Conservation (phyloP, 2,329 filamentous ascomycete genomes). For the Cyphellophora attinorum region DNA sequence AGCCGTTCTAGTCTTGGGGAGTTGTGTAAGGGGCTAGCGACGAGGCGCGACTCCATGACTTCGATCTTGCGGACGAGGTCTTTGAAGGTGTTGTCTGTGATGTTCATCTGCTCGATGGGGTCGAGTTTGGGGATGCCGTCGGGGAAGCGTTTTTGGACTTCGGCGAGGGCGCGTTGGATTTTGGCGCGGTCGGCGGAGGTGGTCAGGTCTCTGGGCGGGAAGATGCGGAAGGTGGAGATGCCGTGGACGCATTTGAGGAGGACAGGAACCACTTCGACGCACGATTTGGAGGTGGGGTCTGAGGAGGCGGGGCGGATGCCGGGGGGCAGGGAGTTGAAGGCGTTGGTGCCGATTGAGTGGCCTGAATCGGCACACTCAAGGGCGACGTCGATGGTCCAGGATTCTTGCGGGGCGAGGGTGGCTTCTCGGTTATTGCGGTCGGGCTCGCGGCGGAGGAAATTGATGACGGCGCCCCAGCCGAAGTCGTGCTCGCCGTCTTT, state of each 20-base stretch:
- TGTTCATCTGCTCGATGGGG: slow-evolving; percentile 92
- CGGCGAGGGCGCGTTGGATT: slow-evolving; percentile 58
- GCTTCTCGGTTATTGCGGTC: slow-evolving; percentile 57
- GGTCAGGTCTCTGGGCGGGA: slow-evolving; percentile 68
- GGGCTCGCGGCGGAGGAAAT: slow-evolving; percentile 56
- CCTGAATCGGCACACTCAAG: slow-evolving; percentile 51
- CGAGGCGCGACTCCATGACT: slow-evolving; percentile 79
- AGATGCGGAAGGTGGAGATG: slow-evolving; percentile 74
- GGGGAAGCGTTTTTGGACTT: slow-evolving; percentile 79
- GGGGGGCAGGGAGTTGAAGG: slow-evolving; percentile 56
- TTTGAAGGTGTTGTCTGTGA: slow-evolving; percentile 87
- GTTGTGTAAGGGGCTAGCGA: slow-evolving; percentile 84
- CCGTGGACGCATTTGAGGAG: slow-evolving; percentile 76
- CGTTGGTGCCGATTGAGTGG: slow-evolving; percentile 44
- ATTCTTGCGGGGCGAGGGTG: slow-evolving; percentile 64
- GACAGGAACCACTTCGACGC: slow-evolving; percentile 77
- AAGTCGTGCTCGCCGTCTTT: slow-evolving; percentile 75
- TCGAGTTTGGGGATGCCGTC: slow-evolving; percentile 85
- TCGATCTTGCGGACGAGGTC: slow-evolving; percentile 90
- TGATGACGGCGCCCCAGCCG: slow-evolving; percentile 85
- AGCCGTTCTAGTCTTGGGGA: slow-evolving; percentile 74
- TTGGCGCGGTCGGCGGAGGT: slow-evolving; percentile 58
- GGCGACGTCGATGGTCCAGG: slow-evolving; percentile 73
- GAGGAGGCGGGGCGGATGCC: slow-evolving; percentile 53
- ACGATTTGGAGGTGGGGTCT: slow-evolving; percentile 53